Evolutionary conservation across 306 rosid genomes (phyloP).

Genomic region (Casuarina glauca): DNA sequence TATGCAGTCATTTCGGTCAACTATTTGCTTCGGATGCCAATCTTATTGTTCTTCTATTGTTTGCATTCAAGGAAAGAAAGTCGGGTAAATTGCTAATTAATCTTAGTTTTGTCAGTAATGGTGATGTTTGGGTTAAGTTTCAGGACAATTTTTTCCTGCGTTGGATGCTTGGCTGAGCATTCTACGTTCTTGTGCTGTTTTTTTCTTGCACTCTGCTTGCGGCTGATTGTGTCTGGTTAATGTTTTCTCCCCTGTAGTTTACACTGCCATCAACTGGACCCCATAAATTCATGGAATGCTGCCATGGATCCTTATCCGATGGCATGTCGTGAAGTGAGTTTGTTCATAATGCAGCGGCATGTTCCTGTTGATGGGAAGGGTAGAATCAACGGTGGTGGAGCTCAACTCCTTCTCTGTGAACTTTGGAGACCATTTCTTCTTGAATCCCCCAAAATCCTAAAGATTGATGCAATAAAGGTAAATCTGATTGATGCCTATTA

Average conservation of each 20-base stretch:
- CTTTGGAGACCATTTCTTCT: background rate
- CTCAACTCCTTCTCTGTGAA: background rate
- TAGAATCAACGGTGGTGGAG: constrained; percentile 52
- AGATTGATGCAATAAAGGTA: constrained; percentile 53
- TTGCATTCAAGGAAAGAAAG: too few species aligned
- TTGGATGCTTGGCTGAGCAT: constrained; percentile 58
- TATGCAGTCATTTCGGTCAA: too few species aligned
- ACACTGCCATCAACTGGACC: constrained; percentile 68
- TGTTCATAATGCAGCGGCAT: constrained; percentile 57
- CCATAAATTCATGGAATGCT: constrained; percentile 62
- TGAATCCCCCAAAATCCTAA: background rate
- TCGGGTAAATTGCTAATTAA: too few species aligned
- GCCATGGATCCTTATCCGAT: constrained; percentile 54
- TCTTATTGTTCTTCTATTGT: too few species aligned
- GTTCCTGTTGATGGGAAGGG: constrained; percentile 61
- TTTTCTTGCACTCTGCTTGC: background rate
- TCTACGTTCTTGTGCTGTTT: constrained; percentile 18
- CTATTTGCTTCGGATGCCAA: too few species aligned
- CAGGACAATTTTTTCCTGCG: constrained; percentile 10
- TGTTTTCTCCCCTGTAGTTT: constrained; percentile 34
- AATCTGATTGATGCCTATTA: constrained; percentile 3
- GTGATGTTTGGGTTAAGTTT: too few species aligned
- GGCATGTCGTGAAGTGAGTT: constrained; percentile 54
- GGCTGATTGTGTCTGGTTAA: background rate
- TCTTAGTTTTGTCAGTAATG: too few species aligned